Percentiles rank a stretch among this genome's conserved stretches.
Evolutionary conservation across 768 basidiomycete species (phyloP).

Genomic region (Tephrocybe sp.): DNA sequence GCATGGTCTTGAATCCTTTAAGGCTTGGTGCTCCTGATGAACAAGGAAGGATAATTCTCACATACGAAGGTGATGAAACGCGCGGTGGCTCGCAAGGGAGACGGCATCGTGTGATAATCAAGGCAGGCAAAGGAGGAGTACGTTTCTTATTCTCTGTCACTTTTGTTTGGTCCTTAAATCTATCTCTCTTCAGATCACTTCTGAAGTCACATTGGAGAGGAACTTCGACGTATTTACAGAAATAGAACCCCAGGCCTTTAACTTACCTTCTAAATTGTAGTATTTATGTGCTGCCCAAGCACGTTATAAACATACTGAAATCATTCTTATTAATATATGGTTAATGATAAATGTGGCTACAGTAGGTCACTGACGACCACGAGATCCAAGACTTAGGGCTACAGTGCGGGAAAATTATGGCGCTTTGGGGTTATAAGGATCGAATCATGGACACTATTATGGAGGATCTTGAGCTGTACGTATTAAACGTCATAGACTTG

Average conservation of each 20-base stretch:
- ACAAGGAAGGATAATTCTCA: conserved; percentile 49
- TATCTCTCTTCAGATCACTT: conserved; percentile 39
- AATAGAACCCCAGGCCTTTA: conserved; percentile 36
- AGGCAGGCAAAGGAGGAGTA: conserved; percentile 50
- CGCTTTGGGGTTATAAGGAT: background rate
- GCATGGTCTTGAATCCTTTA: conserved; percentile 58
- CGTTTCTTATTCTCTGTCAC: conserved; percentile 26
- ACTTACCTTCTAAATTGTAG: conserved; percentile 29
- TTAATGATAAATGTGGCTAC: background rate
- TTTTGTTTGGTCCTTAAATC: background rate
- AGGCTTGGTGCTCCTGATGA: conserved; percentile 35
- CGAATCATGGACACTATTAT: background rate
- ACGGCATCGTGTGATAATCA: conserved; percentile 57
- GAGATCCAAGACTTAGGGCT: conserved; percentile 18
- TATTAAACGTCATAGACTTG: conserved; percentile 54
- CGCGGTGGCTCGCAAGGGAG: conserved; percentile 60
- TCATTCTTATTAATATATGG: background rate
- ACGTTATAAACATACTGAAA: background rate
- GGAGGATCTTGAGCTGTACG: background rate
- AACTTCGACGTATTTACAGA: conserved; percentile 70
- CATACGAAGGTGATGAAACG: conserved; percentile 72
- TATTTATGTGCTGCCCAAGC: too few relatives aligned
- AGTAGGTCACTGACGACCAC: conserved; percentile 1
- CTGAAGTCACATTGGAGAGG: conserved; percentile 52
- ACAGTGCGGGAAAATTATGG: conserved; percentile 20